Evolutionary conservation across 1,284 basidiomycete species (phyloP).

Genomic region (Tilletiaria anomala): DNA sequence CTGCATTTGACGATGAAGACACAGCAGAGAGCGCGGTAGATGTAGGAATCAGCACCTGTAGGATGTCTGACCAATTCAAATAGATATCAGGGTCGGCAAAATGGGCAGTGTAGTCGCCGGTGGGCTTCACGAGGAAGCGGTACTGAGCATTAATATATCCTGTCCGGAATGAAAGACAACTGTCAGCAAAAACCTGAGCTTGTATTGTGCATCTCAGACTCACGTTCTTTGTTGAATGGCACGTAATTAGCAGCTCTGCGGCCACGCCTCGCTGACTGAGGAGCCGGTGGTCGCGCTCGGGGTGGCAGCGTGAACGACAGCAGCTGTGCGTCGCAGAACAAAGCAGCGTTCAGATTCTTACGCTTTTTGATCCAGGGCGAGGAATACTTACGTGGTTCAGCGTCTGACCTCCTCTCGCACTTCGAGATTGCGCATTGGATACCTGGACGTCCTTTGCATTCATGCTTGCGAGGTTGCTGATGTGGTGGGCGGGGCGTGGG

Average conservation of each 20-base stretch:
- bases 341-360: not conserved
- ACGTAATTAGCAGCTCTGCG: constrained; percentile 5
- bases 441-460: not conserved
- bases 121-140: constrained; percentile 36
- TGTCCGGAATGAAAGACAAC: constrained; percentile 1
- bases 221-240: constrained; percentile 37
- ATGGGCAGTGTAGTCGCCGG: constrained; percentile 32
- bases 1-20: not conserved
- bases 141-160: constrained; percentile 38
- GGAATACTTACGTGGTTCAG: constrained; percentile 26
- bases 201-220: too few species aligned
- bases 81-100: constrained; percentile 34
- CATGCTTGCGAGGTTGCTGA: not conserved
- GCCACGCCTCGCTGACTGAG: constrained; percentile 6
- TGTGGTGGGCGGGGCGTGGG: not conserved
- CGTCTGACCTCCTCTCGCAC: constrained; percentile 14
- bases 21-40: constrained; percentile 39
- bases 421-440: not conserved
- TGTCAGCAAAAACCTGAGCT: not conserved
- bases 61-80: constrained; percentile 56
- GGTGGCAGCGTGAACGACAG: constrained; percentile 36
- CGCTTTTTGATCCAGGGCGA: not conserved
- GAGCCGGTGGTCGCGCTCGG: constrained; percentile 22
- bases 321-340: constrained; percentile 7
- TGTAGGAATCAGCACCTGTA: constrained; percentile 83